A percentile compares a stretch with the other conserved stretches of the same genome.
Conservation (phyloP, 1,284 basidiomycete species). For the Phellopilus nigrolimitatus region DNA sequence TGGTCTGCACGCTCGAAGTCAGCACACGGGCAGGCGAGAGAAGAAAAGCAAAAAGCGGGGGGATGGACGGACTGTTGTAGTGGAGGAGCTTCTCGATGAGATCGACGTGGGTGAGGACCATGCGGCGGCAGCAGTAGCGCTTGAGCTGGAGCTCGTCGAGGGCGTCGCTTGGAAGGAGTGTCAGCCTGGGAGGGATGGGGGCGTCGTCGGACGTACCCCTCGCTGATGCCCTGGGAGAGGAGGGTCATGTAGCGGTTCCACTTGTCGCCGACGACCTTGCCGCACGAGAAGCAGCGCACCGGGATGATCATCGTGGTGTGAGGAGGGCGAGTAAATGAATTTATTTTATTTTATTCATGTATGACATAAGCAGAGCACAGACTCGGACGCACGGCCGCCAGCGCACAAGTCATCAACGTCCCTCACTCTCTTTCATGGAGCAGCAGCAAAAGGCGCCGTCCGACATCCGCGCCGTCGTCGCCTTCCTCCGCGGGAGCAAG, state of each 20-base stretch:
- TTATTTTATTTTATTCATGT: not conserved
- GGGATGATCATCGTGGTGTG: conserved; percentile 68
- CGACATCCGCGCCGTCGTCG: conserved; percentile 74
- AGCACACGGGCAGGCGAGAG: conserved; percentile 75
- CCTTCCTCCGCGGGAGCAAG: conserved; percentile 81
- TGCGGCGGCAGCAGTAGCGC: conserved; percentile 94
- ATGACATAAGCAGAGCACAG: too few relatives aligned
- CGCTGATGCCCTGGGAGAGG: conserved; percentile 71
- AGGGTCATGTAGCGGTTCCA: conserved; percentile 85
- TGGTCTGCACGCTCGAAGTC: not conserved
- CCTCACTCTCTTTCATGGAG: conserved; percentile 15
- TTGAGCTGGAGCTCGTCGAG: conserved; percentile 89
- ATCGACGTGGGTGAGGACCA: conserved; percentile 98
- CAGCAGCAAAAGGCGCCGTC: conserved; percentile 63
- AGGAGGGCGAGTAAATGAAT: not conserved
- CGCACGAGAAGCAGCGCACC: conserved; percentile 87
- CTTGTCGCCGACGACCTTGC: conserved; percentile 91
- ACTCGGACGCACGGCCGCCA: too few relatives aligned
- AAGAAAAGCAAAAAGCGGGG: not conserved
- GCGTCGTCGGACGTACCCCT: conserved; percentile 62
- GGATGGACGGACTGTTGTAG: conserved; percentile 79
- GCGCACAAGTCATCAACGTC: too few relatives aligned
- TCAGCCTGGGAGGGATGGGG: conserved; percentile 1
- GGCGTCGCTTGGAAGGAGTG: conserved; percentile 65
- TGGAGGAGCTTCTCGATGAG: conserved; percentile 94